Evolutionary conservation across 495 filamentous ascomycete species (phyloP).

Genomic region (Aspergillus olivimuriae): DNA sequence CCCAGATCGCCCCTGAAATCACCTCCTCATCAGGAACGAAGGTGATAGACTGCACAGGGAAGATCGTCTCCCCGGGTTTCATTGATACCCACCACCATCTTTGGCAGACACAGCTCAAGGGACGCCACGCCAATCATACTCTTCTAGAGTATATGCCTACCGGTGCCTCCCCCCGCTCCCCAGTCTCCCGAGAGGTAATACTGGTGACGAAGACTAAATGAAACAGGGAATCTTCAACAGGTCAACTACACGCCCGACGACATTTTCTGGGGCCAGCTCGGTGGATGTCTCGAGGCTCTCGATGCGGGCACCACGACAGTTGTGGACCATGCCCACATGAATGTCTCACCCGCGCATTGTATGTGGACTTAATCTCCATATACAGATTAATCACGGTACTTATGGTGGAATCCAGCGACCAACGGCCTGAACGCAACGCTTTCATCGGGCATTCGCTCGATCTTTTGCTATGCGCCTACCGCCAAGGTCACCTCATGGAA

Average conservation of each 20-base stretch:
- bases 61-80: conserved; percentile 54
- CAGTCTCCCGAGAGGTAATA: no score
- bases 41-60: conserved; percentile 46
- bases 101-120: conserved; percentile 49
- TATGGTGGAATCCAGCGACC: conserved; percentile 24
- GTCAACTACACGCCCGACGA: conserved; percentile 40
- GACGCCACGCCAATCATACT: conserved; percentile 29
- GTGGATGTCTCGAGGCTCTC: conserved; percentile 45
- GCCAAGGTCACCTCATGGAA: conserved; percentile 26
- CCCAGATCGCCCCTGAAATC: conserved; percentile 15
- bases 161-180: conserved; percentile 14
- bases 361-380: no score
- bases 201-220: not conserved
- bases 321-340: conserved; percentile 51
- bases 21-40: conserved; percentile 12
- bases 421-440: conserved; percentile 35
- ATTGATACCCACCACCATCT: conserved; percentile 55
- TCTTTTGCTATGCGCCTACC: conserved; percentile 42
- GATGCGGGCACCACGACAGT: conserved; percentile 53
- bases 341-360: conserved; percentile 35
- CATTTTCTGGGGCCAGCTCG: conserved; percentile 48
- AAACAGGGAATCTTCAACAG: conserved; percentile 23
- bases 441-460: conserved; percentile 40
- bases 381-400: no score
- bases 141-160: conserved; percentile 35